Percentiles rank a stretch among this genome's conserved stretches.
Evolutionary conservation across 1,284 basidiomycete species (phyloP).

Genomic region (Neonothopanus nambi): DNA sequence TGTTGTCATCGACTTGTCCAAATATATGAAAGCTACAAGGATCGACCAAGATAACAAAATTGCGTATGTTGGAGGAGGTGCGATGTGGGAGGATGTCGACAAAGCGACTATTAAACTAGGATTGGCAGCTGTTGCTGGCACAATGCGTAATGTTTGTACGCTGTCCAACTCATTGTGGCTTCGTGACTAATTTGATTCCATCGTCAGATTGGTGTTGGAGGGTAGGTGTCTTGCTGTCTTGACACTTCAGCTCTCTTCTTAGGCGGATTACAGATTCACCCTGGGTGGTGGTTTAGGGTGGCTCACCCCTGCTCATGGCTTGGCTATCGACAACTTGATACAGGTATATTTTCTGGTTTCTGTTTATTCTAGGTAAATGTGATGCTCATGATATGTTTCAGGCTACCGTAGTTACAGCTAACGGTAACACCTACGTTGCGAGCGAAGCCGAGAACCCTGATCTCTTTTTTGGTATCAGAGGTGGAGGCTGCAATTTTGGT

Average conservation of each 20-base stretch:
- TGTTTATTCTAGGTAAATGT: too few species aligned
- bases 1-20: conserved; percentile 40
- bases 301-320: too few species aligned
- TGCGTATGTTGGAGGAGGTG: conserved; percentile 39
- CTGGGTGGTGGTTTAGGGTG: too few species aligned
- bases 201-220: neutral
- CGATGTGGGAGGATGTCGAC: conserved; percentile 39
- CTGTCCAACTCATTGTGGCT: neutral
- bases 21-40: conserved; percentile 30
- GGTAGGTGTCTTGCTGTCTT: too few species aligned
- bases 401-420: too few species aligned
- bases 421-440: too few species aligned
- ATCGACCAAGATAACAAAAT: conserved; percentile 32
- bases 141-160: conserved; percentile 29
- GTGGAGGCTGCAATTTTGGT: conserved; percentile 61
- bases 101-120: conserved; percentile 29
- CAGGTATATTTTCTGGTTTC: too few species aligned
- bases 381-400: too few species aligned
- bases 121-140: conserved; percentile 36
- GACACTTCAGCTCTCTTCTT: too few species aligned
- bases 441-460: too few species aligned
- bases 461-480: conserved; percentile 59
- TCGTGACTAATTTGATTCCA: neutral
- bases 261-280: too few species aligned
- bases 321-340: too few species aligned